Base-by-base conservation (phyloP, 768 basidiomycete genomes). In the Tephrocybe sp. region DNA sequence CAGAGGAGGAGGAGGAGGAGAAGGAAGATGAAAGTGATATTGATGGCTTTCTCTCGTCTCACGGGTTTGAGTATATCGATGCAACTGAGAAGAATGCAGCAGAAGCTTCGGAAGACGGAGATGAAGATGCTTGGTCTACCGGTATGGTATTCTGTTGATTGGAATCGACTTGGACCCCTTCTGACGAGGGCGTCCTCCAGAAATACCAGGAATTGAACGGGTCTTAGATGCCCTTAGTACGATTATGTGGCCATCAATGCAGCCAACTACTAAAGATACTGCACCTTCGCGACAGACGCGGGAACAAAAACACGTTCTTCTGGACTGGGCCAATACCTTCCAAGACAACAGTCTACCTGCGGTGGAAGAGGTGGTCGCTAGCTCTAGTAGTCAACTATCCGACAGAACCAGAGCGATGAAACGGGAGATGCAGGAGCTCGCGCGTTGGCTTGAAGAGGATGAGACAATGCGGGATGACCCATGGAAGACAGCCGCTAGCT, bases 201-300 rank as follows among this genome's bases (percentile, higher is more conserved):
- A 69, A 15, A 73, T 81, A 44, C 78, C 78, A 16, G 59, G 69
- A 11, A 76, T 90, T 27, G 78, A 81, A 25, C 82, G 91, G 21
- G 82, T 91, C 7, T 57, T 89, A 16, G 89, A 91, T 60, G 87
- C 90, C 9, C 69, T 93, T 36, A 86, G 88, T 64, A 91, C 91
- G 1, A 82, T 93, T 58, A 90, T 92, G 85, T 93, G 90, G 90
- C 86, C 90, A 4, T 86, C 86, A 0, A 84, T 93, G 80, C 67
- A 79, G 40, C 70, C 77, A 19, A 66, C 61, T 26, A 60, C 60
- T 5, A 68, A 63, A 40, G 21, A 38, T 11, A 24, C 42, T 22
- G 15, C 18, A 9, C 37, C 42, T 34, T 55, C 58, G 34, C 31
- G 52, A 25, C 57, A 56, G 4, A 38, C 32, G 18, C 61, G 58